phyloP scores from a whole-genome alignment of 2,329 filamentous ascomycete genomes.

The Penicillium digitatum region DNA sequence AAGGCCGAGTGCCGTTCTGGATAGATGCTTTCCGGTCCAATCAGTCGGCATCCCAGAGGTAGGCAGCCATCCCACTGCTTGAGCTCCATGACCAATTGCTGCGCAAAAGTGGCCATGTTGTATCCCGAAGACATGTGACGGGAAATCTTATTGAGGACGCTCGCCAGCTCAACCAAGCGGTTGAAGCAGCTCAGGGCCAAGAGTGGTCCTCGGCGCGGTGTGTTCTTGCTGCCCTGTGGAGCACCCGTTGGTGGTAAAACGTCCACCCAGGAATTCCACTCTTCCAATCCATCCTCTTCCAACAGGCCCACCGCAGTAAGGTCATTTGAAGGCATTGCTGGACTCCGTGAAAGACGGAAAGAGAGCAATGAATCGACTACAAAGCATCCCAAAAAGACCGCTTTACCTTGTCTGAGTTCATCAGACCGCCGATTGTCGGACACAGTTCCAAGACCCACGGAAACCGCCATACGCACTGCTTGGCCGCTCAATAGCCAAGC shows the following conservation, averaged over 20 bases:
- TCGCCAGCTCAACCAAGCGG: constrained; percentile 43
- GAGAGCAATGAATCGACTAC: constrained; percentile 53
- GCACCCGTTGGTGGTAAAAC: constrained; percentile 34
- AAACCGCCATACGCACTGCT: constrained; percentile 48
- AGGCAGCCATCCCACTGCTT: constrained; percentile 37
- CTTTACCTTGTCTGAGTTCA: constrained; percentile 37
- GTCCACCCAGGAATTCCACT: constrained; percentile 69
- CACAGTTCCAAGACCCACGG: constrained; percentile 34
- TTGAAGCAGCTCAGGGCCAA: constrained; percentile 54
- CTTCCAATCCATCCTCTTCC: constrained; percentile 65
- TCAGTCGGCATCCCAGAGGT: constrained; percentile 36
- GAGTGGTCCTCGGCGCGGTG: constrained; percentile 38
- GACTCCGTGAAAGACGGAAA: constrained; percentile 43
- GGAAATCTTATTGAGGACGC: constrained; percentile 35
- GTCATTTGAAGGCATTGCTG: constrained; percentile 48
- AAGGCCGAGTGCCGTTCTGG: constrained; percentile 36
- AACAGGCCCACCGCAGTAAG: constrained; percentile 49
- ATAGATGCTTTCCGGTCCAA: constrained; percentile 36
- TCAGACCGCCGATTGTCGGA: constrained; percentile 29
- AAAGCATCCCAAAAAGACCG: constrained; percentile 52
- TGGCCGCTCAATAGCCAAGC: constrained; percentile 54
- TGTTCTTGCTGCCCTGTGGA: constrained; percentile 25
- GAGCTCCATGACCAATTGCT: constrained; percentile 36
- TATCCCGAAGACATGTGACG: constrained; percentile 30
- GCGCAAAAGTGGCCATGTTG: constrained; percentile 30